Base-by-base conservation (phyloP, 2,329 filamentous ascomycete genomes). In the Xylariomycetidae sp. region DNA sequence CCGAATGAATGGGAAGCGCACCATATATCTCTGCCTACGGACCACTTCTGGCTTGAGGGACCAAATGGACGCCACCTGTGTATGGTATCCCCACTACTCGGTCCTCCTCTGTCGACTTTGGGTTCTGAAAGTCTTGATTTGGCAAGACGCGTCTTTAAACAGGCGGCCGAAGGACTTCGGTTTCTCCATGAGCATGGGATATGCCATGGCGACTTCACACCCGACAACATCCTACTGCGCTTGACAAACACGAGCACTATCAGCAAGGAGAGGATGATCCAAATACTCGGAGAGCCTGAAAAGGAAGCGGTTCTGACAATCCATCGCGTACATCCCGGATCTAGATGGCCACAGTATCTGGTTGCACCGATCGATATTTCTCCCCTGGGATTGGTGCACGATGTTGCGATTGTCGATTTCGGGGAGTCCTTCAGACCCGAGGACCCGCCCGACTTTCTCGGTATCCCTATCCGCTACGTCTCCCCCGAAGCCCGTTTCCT, bases 31-130 rank as follows among this genome's bases (percentile, higher is more conserved):
- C 30, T 39, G 9, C 32, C 37, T 4, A 14, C 27, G 10, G 32
- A 35, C 8, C 33, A 39, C 20, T 39, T 39, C 25, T 33, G 29
- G 29, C 5, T 39, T 20, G 25, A 39, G 10, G 37, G 37, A 4
- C 37, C 37, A 4, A 39, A 39, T 24, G 37, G 37, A 2, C 15
- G 26, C 10, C 37, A 39, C 25, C 29, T 34, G 10, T 35, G 32
- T 29, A 23, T 30, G 28, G 29, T 35, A 10, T 23, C 19, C 8
- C 28, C n/a, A 3, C 22, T 39, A 9, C 29, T 30, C 10, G 37
- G 37, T 2, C 29, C 37, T 7, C 14, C 32, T 4, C 14, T 39
- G n/a, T n/a, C n/a, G n/a, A 18, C 13, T 3, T 10, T 13, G 10
- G 10, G 10, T 10, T n/a, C 5, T 28, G 5, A 28, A 28, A 28